A percentile compares a stretch with the other conserved stretches of the same genome.
phyloP scores from a whole-genome alignment of 345 rosid genomes.

The Gossypium sturtianum region DNA sequence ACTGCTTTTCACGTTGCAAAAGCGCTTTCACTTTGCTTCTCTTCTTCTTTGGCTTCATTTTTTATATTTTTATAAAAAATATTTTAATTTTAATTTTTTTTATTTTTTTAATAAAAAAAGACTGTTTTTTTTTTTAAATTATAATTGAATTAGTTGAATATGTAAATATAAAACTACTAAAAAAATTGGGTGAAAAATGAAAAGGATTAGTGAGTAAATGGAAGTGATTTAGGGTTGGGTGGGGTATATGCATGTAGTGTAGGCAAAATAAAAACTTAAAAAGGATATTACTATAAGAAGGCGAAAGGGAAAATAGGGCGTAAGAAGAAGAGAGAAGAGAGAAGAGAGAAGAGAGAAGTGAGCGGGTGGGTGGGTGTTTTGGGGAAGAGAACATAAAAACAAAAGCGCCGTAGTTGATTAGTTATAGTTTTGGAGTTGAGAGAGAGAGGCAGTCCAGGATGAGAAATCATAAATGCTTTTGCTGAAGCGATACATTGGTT shows the following conservation, averaged over 20 bases:
- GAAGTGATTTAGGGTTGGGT: no score
- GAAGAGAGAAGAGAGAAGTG: not conserved
- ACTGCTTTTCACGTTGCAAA: no score
- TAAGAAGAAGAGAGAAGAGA: not conserved
- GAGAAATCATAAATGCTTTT: not conserved
- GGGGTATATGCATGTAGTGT: no score
- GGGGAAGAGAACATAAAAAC: slow-evolving; percentile 20
- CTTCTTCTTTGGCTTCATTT: no score
- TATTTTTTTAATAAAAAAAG: no score
- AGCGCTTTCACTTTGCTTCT: no score
- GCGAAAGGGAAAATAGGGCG: not conserved
- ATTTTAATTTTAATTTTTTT: no score
- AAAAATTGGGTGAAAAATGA: not conserved
- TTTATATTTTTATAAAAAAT: no score
- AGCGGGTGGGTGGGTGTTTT: not conserved
- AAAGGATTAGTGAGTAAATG: not conserved
- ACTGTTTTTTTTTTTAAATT: no score
- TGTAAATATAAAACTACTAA: not conserved
- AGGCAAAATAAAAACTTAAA: no score
- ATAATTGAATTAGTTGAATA: no score
- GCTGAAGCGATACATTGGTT: not conserved
- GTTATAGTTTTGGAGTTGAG: not conserved
- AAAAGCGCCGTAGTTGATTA: slow-evolving; percentile 18
- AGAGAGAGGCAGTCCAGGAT: not conserved
- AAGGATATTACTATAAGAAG: not conserved